phyloP scores from a whole-genome alignment of 306 rosid genomes.

The Acacia confusa region DNA sequence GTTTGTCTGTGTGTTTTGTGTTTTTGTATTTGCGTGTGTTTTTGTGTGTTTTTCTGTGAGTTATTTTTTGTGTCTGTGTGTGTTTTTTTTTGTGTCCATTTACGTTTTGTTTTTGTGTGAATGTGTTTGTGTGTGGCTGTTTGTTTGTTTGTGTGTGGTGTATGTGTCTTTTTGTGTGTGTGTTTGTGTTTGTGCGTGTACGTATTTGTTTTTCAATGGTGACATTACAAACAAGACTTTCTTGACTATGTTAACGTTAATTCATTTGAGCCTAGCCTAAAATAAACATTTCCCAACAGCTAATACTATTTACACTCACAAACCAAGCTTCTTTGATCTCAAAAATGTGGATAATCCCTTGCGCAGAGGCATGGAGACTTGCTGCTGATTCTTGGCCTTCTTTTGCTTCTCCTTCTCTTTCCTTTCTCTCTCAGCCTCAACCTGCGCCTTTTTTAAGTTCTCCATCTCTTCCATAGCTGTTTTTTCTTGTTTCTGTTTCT shows the following conservation, averaged over 20 bases:
- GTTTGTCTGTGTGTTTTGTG: too few species aligned
- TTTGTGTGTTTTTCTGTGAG: too few species aligned
- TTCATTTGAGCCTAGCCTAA: background rate
- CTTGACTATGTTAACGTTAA: background rate
- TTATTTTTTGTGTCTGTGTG: too few species aligned
- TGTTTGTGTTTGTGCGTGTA: too few species aligned
- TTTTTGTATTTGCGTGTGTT: too few species aligned
- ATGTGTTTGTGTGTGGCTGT: too few species aligned
- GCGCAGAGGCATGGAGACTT: slow-evolving; percentile 62
- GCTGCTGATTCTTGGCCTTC: slow-evolving; percentile 76
- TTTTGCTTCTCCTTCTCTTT: slow-evolving; percentile 63
- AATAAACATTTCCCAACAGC: slow-evolving; percentile 8
- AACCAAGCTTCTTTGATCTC: slow-evolving; percentile 80
- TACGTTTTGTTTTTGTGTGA: too few species aligned
- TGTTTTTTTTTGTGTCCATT: too few species aligned
- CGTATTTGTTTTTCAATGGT: background rate
- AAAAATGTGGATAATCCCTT: slow-evolving; percentile 83
- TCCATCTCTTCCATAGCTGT: slow-evolving; percentile 99
- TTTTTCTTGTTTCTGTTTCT: slow-evolving; percentile 86
- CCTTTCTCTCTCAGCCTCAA: slow-evolving; percentile 57
- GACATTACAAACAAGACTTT: slow-evolving; percentile 10
- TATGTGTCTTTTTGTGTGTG: too few species aligned
- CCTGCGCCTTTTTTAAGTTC: slow-evolving; percentile 76
- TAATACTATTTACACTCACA: slow-evolving; percentile 42
- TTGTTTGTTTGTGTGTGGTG: too few species aligned